Evolutionary conservation across 1,284 basidiomycete species (phyloP).

Genomic region (Sphagnurus paluster): DNA sequence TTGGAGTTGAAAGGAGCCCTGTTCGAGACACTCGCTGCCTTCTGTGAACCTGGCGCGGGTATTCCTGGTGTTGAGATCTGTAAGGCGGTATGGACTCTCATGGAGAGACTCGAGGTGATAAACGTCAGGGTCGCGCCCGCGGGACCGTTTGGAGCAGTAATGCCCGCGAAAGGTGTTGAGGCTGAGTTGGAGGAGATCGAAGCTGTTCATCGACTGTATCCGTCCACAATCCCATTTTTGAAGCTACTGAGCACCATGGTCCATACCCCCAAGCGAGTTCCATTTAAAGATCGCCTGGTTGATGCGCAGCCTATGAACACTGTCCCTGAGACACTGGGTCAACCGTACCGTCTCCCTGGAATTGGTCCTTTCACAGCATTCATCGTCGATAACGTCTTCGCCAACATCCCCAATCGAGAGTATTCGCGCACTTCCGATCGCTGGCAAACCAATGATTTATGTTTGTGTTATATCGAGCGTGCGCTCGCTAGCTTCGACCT

Average conservation of each 20-base stretch:
- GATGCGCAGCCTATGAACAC: conserved; percentile 68
- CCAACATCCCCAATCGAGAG: conserved; percentile 68
- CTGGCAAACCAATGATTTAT: conserved; percentile 87
- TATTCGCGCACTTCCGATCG: conserved; percentile 76
- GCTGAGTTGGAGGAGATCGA: conserved; percentile 88
- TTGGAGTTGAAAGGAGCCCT: conserved; percentile 91
- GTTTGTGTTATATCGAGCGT: conserved; percentile 84
- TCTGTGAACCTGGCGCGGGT: conserved; percentile 78
- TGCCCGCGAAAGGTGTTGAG: conserved; percentile 69
- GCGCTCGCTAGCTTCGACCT: conserved; percentile 83
- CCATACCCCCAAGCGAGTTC: conserved; percentile 72
- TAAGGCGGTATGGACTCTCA: conserved; percentile 77
- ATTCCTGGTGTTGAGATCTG: conserved; percentile 76
- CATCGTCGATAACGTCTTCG: conserved; percentile 88
- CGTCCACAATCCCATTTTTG: conserved; percentile 87
- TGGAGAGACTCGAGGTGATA: conserved; percentile 86
- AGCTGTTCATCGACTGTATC: conserved; percentile 75
- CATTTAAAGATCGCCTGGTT: conserved; percentile 55
- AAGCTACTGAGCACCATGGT: conserved; percentile 80
- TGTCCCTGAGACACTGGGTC: conserved; percentile 75
- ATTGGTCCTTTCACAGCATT: conserved; percentile 81
- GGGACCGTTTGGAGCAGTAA: conserved; percentile 35
- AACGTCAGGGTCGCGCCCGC: conserved; percentile 56
- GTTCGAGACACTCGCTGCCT: conserved; percentile 83
- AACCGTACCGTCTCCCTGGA: conserved; percentile 74